Evolutionary conservation across 1,284 basidiomycete genomes (phyloP).

Genomic region (Athelia psychrophila): DNA sequence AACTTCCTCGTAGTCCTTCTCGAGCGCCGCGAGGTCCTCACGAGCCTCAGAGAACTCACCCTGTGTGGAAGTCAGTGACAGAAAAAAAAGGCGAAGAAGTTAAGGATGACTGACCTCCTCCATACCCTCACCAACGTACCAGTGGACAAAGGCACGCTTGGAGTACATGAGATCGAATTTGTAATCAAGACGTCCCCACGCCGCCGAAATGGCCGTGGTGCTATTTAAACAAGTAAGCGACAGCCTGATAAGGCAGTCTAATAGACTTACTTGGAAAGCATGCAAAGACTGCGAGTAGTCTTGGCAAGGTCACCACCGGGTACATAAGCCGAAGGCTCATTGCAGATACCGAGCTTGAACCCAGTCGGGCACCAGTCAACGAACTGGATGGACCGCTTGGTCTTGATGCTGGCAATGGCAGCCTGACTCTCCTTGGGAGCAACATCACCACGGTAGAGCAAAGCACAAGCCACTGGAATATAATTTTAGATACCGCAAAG

Average conservation of each 20-base stretch:
- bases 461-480: conserved; percentile 75
- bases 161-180: conserved; percentile 99
- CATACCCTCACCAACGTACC: conserved; percentile 99
- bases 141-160: conserved; percentile 96
- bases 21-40: conserved; percentile 94
- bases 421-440: conserved; percentile 97
- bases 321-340: conserved; percentile 89
- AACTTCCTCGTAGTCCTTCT: conserved; percentile 97
- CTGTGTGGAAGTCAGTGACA: conserved; percentile 24
- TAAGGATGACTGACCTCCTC: conserved; percentile 60
- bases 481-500: conserved; percentile 1
- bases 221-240: conserved; percentile 31
- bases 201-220: conserved; percentile 92
- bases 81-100: background rate
- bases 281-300: conserved; percentile 92
- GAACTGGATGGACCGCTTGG: conserved; percentile 95
- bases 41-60: conserved; percentile 98
- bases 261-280: conserved; percentile 77
- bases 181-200: conserved; percentile 96
- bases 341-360: conserved; percentile 98
- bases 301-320: conserved; percentile 96
- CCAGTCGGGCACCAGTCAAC: conserved; percentile 99
- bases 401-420: conserved; percentile 94
- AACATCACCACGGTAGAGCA: conserved; percentile 94
- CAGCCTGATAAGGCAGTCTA: background rate